Evolutionary conservation across 805 yeast genomes (phyloP), one percentile per base, ranked within the genome.

Genomic region (Suhomyces xylopsoci): DNA sequence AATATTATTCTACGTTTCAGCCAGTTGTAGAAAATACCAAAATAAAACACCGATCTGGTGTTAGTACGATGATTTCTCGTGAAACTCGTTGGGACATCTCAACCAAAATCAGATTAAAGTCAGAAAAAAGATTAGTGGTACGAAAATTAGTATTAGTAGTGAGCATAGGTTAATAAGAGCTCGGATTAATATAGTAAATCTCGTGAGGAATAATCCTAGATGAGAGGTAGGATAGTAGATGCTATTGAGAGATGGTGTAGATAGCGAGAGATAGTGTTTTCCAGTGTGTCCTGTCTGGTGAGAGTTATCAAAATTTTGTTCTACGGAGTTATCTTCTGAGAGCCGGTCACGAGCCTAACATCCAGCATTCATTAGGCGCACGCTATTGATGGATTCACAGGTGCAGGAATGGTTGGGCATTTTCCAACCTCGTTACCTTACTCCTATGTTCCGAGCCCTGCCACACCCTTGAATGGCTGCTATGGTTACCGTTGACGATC

Each of bases 1-100:
- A 50, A 34, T 46, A 50, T 38, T 22, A 47, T 44, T 22, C 51
- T 26, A 48, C 43, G 45, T 41, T 48, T 48, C 48, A 45, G 42
- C 8, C 36, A 32, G 6, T 32, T 32, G 36, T 32, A 32, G n/a
- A 14, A 26, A 10, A 2, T 5, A 9, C 9, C n/a, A 12, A 12
- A 28, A 28, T 4, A 12, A 28, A 10, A 12, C 28, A 26, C 12
- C 9, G 10, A 26, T 26, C 10, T 8, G 4, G 32, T 28, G n/a
- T 28, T 28, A 6, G 32, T 28, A 12, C 9, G 9, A 28, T 28
- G 32, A 6, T 12, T 28, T 28, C n/a, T 28, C 32, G n/a, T 28
- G 10, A 28, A 28, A 12, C n/a, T 28, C 32, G 32, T 26, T 26
- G 28, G 1, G 28, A 26, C 12, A 26, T 9, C 26, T 26, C 2